These are phyloP conservation scores for Trichomonascaceae sp. DNA, from an alignment of 1,139 yeast species.

Conservation along the genomic window DNA sequence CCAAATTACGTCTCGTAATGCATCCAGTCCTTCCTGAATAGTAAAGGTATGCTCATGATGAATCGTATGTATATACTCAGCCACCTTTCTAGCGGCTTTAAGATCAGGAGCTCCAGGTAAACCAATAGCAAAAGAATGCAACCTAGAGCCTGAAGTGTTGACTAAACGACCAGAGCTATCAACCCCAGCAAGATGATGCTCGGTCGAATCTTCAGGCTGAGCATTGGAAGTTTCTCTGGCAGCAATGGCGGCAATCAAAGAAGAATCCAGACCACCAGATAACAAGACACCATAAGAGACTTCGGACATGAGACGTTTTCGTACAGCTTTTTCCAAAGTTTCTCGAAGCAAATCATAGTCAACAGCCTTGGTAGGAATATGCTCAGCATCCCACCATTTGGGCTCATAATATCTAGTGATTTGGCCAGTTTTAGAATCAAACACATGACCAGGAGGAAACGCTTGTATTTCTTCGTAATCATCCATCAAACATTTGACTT, in stretches of 20 bases:
- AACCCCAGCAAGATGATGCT: constrained; percentile 74
- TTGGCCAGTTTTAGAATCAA: constrained; percentile 84
- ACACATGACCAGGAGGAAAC: constrained; percentile 98
- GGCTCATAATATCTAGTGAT: constrained; percentile 86
- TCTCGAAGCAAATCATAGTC: constrained; percentile 70
- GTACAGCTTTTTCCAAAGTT: constrained; percentile 84
- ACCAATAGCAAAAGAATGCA: constrained; percentile 96
- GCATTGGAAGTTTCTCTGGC: constrained; percentile 92
- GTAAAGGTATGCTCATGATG: constrained; percentile 99
- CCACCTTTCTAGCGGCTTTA: constrained; percentile 93
- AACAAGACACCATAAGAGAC: constrained; percentile 96
- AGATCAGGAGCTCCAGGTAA: constrained; percentile 97
- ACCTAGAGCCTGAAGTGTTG: constrained; percentile 70
- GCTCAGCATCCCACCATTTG: constrained; percentile 82
- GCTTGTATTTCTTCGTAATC: constrained; percentile 90
- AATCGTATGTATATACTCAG: constrained; percentile 82
- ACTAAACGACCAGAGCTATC: constrained; percentile 78
- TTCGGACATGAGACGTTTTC: constrained; percentile 99
- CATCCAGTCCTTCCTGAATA: constrained; percentile 91
- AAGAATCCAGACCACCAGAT: constrained; percentile 96
- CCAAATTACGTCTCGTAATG: constrained; percentile 86
- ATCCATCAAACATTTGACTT: constrained; percentile 85
- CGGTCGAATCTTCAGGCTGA: constrained; percentile 38
- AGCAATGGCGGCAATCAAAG: constrained; percentile 93
- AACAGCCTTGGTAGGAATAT: constrained; percentile 67